Percentiles rank a stretch among this genome's conserved stretches.
Conservation (phyloP, 805 yeast species). For the Ogataea kodamae region DNA sequence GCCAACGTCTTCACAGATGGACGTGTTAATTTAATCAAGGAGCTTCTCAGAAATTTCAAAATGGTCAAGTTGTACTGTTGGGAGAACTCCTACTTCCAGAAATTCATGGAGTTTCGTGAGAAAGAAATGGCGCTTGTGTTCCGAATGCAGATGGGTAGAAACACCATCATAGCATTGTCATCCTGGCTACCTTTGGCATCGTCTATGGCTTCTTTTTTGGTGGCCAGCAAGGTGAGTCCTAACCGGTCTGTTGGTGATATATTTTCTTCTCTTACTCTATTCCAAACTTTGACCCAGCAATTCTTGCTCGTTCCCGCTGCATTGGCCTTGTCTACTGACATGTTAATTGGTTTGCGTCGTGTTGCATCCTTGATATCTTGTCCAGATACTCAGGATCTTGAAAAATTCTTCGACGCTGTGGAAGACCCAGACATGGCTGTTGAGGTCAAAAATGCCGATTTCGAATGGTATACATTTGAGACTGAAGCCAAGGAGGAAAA, state of each 20-base stretch:
- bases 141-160: constrained; percentile 61
- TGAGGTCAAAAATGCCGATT: constrained; percentile 50
- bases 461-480: constrained; percentile 61
- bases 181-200: constrained; percentile 60
- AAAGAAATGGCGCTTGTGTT: constrained; percentile 60
- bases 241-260: constrained; percentile 53
- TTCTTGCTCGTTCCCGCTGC: constrained; percentile 70
- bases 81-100: constrained; percentile 73
- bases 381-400: constrained; percentile 37
- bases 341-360: constrained; percentile 56
- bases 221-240: constrained; percentile 34
- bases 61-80: constrained; percentile 85
- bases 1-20: constrained; percentile 67
- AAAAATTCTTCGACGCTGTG: constrained; percentile 19
- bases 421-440: constrained; percentile 40
- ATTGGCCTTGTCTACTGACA: constrained; percentile 62
- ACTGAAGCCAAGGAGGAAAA: constrained; percentile 14
- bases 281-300: constrained; percentile 57
- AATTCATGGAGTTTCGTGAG: constrained; percentile 51
- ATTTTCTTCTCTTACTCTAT: constrained; percentile 67
- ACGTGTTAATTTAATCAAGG: constrained; percentile 75
- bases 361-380: constrained; percentile 48
- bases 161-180: constrained; percentile 53
- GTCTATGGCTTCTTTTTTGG: constrained; percentile 57
- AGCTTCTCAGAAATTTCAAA: constrained; percentile 72